Percentiles rank a stretch among this genome's conserved stretches.
Conservation (phyloP, 768 basidiomycete species). For the Neoboletus brunneissimus region DNA sequence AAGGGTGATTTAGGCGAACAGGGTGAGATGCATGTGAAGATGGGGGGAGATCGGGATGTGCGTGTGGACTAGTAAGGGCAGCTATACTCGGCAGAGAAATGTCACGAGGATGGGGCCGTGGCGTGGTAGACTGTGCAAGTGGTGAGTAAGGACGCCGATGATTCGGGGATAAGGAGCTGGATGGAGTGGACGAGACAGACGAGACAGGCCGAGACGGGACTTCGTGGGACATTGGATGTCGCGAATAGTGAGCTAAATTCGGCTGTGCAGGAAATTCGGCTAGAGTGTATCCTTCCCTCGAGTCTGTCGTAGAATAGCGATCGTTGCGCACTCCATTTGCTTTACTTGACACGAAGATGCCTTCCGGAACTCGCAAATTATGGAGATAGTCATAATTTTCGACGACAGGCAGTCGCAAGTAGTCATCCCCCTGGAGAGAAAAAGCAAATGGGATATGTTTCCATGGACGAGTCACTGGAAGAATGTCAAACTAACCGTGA, state of each 20-base stretch:
- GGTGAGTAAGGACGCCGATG: slow-evolving; percentile 9
- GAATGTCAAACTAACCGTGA: slow-evolving; percentile 49
- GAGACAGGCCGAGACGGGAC: slow-evolving; percentile 6
- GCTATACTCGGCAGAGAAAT: slow-evolving; percentile 26
- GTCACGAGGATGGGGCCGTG: slow-evolving; percentile 4
- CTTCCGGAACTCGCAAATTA: slow-evolving; percentile 61
- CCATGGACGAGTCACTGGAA: not conserved
- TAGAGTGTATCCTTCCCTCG: slow-evolving; percentile 14
- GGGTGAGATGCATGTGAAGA: slow-evolving; percentile 4
- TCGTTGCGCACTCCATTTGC: slow-evolving; percentile 35
- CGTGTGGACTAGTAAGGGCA: slow-evolving; percentile 8
- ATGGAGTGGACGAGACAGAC: slow-evolving; percentile 16
- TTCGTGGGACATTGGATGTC: slow-evolving; percentile 12
- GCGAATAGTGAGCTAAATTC: slow-evolving; percentile 9
- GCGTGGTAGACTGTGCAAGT: not conserved
- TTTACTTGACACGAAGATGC: slow-evolving; percentile 73
- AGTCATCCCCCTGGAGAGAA: slow-evolving; percentile 59
- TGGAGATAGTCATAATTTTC: slow-evolving; percentile 75
- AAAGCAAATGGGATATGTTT: slow-evolving; percentile 6
- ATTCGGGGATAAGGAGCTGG: slow-evolving; percentile 11
- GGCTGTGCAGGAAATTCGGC: slow-evolving; percentile 10
- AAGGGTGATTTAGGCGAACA: slow-evolving; percentile 24
- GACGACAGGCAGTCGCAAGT: slow-evolving; percentile 64
- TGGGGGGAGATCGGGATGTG: not conserved
- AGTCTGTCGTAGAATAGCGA: slow-evolving; percentile 17